phyloP scores from a whole-genome alignment of 352 stramenopile genomes.

The Phytophthora fragariaefolia region DNA sequence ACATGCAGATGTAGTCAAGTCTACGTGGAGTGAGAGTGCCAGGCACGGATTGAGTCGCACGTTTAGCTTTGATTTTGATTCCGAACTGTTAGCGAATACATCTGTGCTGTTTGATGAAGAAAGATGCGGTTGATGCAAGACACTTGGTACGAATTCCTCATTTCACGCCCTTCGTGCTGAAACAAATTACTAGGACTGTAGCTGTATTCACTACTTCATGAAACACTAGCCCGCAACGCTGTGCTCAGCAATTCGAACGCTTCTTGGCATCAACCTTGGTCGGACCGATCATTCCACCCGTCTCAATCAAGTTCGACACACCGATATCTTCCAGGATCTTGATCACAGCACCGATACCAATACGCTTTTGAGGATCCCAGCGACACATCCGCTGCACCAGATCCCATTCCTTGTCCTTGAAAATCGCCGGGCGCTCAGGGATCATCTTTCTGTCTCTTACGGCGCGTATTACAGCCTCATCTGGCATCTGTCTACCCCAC shows the following conservation, averaged over 20 bases:
- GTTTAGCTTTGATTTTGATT: slow-evolving; percentile 25
- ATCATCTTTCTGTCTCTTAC: slow-evolving; percentile 32
- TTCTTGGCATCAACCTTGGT: slow-evolving; percentile 13
- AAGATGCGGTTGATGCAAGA: not conserved
- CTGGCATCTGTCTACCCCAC: slow-evolving; percentile 24
- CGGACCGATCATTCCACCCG: slow-evolving; percentile 13
- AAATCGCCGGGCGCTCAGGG: slow-evolving; percentile 16
- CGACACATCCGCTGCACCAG: slow-evolving; percentile 37
- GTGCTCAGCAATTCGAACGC: not conserved
- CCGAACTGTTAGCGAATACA: slow-evolving; percentile 14
- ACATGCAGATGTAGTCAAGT: slow-evolving; percentile 56
- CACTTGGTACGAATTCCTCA: no score
- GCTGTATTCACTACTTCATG: no score
- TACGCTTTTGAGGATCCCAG: slow-evolving; percentile 26
- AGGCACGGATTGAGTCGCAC: slow-evolving; percentile 12
- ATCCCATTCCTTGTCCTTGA: slow-evolving; percentile 36
- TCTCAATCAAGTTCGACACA: slow-evolving; percentile 27
- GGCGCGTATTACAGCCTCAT: slow-evolving; percentile 11
- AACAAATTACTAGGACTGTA: no score
- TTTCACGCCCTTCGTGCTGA: no score
- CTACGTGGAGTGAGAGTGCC: slow-evolving; percentile 17
- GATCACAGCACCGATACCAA: slow-evolving; percentile 37
- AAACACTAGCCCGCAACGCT: no score
- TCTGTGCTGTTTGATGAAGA: not conserved
- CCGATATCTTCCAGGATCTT: slow-evolving; percentile 43